Evolutionary conservation across 2,329 filamentous ascomycete species (phyloP).

Genomic region (Byssothecium circinans): DNA sequence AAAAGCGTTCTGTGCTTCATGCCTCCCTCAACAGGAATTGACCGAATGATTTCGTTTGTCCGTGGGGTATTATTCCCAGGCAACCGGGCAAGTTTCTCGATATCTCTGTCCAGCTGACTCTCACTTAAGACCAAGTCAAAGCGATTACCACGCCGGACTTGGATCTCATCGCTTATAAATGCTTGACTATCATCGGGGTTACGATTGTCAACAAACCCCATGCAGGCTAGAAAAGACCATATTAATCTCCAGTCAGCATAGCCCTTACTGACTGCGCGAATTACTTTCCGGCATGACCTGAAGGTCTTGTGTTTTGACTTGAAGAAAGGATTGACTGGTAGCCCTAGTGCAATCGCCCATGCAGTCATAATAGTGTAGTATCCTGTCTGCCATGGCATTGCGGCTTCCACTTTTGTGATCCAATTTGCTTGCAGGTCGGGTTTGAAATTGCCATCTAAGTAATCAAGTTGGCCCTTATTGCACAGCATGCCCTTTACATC

Average conservation of each 20-base stretch:
- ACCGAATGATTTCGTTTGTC: no score
- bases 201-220: conserved; percentile 2
- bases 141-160: no score
- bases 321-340: conserved; percentile 12
- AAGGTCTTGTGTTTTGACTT: conserved; percentile 1
- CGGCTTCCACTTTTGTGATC: conserved; percentile 4
- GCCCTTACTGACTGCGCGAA: background rate
- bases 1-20: no score
- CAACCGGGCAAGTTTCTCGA: no score
- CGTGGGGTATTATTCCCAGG: no score
- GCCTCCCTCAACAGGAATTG: no score
- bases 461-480: background rate
- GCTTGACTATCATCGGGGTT: no score
- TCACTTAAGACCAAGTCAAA: no score
- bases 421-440: background rate
- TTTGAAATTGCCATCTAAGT: background rate
- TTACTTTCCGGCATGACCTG: background rate
- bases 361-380: conserved; percentile 19
- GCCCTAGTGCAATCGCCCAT: conserved; percentile 18
- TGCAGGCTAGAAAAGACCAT: conserved; percentile 15
- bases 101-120: no score
- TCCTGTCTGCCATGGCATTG: conserved; percentile 3
- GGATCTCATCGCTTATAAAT: no score
- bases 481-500: background rate
- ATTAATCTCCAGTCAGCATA: conserved; percentile 20